Percentiles rank a stretch among this genome's conserved stretches.
phyloP scores from a whole-genome alignment of 75 land plant species.

The Cryptomeria japonica region DNA sequence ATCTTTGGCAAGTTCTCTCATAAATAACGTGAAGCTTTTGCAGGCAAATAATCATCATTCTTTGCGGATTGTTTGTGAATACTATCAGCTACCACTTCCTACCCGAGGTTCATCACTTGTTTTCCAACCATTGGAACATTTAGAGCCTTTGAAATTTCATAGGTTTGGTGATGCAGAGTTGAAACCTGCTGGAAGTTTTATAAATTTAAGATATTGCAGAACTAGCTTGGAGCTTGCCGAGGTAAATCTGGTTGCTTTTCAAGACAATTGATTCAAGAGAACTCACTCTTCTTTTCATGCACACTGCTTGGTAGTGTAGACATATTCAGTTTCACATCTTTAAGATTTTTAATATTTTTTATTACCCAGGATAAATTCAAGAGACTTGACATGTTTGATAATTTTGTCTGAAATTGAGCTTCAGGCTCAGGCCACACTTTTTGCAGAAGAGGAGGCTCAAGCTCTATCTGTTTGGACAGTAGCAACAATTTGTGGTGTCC shows the following conservation, averaged over 20 bases:
- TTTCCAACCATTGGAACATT: conserved; percentile 79
- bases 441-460: conserved; percentile 82
- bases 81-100: conserved; percentile 64
- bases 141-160: conserved; percentile 71
- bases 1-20: background rate
- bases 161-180: conserved; percentile 57
- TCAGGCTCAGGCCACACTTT: conserved; percentile 70
- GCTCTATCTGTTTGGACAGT: conserved; percentile 85
- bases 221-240: conserved; percentile 81
- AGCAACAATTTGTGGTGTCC: conserved; percentile 82
- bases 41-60: conserved; percentile 60
- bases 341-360: background rate
- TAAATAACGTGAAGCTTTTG: background rate
- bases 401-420: conserved; percentile 6
- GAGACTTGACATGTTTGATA: background rate
- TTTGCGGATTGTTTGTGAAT: conserved; percentile 74
- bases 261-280: background rate
- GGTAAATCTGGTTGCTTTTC: conserved; percentile 38
- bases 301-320: background rate
- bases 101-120: conserved; percentile 59
- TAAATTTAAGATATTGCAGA: conserved; percentile 56
- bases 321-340: background rate
- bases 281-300: background rate
- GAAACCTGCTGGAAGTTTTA: conserved; percentile 60
- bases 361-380: background rate